phyloP scores from a whole-genome alignment of 805 yeast species.

The Komagataella populi region DNA sequence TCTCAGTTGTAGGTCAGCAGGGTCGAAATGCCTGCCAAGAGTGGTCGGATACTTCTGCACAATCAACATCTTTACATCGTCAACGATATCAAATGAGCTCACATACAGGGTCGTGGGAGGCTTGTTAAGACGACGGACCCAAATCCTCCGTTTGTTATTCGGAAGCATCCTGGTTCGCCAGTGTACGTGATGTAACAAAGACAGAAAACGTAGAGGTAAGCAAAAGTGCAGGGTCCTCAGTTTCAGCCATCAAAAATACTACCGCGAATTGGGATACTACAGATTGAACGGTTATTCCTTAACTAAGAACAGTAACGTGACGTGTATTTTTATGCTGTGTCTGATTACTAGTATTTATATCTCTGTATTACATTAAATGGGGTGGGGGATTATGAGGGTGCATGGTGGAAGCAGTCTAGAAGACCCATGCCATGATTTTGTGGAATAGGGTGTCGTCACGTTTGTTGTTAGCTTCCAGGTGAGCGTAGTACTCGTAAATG shows the following conservation, averaged over 20 bases:
- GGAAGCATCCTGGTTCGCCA: background rate
- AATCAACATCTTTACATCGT: conserved; percentile 64
- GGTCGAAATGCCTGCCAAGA: conserved; percentile 45
- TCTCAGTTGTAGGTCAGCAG: conserved; percentile 36
- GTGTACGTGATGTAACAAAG: background rate
- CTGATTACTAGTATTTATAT: too few relatives aligned
- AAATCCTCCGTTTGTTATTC: conserved; percentile 25
- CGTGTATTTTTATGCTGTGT: background rate
- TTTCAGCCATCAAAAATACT: background rate
- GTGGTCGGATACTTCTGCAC: conserved; percentile 56
- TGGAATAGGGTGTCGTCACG: background rate
- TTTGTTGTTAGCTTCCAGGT: conserved; percentile 2
- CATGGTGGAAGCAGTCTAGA: background rate
- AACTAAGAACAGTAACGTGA: background rate
- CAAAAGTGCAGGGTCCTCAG: background rate
- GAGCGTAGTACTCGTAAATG: conserved; percentile 16
- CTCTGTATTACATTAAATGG: background rate
- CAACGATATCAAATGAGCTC: conserved; percentile 52
- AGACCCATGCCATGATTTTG: background rate
- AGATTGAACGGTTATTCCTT: background rate
- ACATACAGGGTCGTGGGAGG: conserved; percentile 62
- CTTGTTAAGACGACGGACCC: conserved; percentile 38
- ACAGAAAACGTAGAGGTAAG: background rate
- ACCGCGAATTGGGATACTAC: background rate
- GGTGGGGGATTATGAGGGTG: background rate